Conservation (phyloP, 495 filamentous ascomycete species). For the Amniculicola lignicola region DNA sequence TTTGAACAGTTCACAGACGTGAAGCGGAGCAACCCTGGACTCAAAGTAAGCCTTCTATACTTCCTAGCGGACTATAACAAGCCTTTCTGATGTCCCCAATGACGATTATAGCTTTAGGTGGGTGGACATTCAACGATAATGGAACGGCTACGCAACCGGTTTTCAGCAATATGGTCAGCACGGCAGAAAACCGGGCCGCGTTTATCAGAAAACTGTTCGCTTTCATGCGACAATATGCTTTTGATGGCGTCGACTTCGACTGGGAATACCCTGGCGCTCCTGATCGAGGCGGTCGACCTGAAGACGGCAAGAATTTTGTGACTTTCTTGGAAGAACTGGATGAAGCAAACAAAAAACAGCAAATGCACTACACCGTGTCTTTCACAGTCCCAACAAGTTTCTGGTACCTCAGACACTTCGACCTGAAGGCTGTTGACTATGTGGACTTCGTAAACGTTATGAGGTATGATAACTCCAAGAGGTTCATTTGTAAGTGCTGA, state of each 20-base stretch:
- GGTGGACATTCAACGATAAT: conserved; percentile 31
- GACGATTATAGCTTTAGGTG: conserved; percentile 47
- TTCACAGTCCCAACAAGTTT: conserved; percentile 42
- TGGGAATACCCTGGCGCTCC: conserved; percentile 54
- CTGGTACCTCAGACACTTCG: conserved; percentile 45
- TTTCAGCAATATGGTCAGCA: not conserved
- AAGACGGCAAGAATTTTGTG: conserved; percentile 47
- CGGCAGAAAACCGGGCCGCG: conserved; percentile 33
- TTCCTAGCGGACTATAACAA: no score
- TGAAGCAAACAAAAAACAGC: conserved; percentile 29
- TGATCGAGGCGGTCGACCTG: conserved; percentile 44
- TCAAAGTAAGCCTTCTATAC: not conserved
- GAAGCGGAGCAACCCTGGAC: conserved; percentile 5
- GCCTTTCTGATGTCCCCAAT: no score
- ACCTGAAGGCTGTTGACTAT: conserved; percentile 37
- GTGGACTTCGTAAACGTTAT: conserved; percentile 46
- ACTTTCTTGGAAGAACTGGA: conserved; percentile 47
- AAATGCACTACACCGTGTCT: conserved; percentile 39
- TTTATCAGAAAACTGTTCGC: conserved; percentile 47
- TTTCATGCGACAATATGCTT: conserved; percentile 50
- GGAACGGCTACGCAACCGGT: conserved; percentile 4
- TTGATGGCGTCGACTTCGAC: conserved; percentile 58
- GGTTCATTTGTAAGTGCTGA: conserved; percentile 41
- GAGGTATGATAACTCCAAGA: not conserved
- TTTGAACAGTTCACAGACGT: not conserved